Conservation (phyloP, 2,329 filamentous ascomycete species). For the Colletotrichum coccodes region DNA sequence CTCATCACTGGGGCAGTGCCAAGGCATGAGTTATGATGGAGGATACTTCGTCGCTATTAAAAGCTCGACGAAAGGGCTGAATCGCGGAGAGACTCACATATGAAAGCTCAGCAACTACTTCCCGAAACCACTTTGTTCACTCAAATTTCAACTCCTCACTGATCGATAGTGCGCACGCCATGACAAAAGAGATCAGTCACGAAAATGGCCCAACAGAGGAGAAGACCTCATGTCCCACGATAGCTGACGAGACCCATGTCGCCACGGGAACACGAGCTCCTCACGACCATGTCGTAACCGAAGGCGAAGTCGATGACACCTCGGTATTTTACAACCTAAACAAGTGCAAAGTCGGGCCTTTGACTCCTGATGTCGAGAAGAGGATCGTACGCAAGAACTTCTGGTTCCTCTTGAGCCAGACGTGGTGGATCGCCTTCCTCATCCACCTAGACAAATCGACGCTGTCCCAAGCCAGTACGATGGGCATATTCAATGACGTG, state of each 20-base stretch:
- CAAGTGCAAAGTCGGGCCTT: slow-evolving; percentile 27
- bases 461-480: slow-evolving; percentile 36
- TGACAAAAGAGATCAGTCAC: not conserved
- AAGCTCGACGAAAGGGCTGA: no score
- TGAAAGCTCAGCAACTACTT: no score
- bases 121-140: no score
- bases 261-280: not conserved
- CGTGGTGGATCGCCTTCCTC: slow-evolving; percentile 31
- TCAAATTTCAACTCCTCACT: no score
- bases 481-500: slow-evolving; percentile 40
- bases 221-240: not conserved
- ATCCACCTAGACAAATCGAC: slow-evolving; percentile 40
- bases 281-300: slow-evolving; percentile 19
- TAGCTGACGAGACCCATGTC: not conserved
- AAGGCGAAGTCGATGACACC: slow-evolving; percentile 36
- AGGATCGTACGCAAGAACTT: slow-evolving; percentile 37
- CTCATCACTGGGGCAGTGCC: no score
- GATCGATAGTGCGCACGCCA: not conserved
- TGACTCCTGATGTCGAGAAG: slow-evolving; percentile 21
- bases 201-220: not conserved
- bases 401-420: slow-evolving; percentile 37
- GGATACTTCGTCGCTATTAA: no score
- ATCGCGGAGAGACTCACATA: no score
- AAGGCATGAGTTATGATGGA: no score
- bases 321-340: slow-evolving; percentile 38